phyloP scores from a whole-genome alignment of 176 grass and related monocot genomes.

The Pontederia crassipes region DNA sequence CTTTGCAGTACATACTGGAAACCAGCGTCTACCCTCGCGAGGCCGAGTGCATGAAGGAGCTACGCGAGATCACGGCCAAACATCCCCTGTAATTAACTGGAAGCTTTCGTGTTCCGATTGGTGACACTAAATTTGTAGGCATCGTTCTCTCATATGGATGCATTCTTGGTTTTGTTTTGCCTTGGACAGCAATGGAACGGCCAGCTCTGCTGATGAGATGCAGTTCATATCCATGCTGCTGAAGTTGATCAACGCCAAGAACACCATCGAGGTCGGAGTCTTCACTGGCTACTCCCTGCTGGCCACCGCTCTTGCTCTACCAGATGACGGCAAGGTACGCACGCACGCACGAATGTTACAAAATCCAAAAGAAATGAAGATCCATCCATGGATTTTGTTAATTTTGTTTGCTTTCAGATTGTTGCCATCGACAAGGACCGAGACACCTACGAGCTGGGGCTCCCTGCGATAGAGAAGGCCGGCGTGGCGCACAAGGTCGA shows the following conservation, averaged over 20 bases:
- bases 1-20: constrained; percentile 48
- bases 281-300: constrained; percentile 80
- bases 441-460: constrained; percentile 33
- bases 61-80: constrained; percentile 36
- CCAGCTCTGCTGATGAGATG: constrained; percentile 41
- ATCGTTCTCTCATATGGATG: background rate
- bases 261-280: constrained; percentile 64
- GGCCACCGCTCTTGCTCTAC: constrained; percentile 57
- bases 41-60: constrained; percentile 53
- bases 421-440: constrained; percentile 33
- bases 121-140: too few relatives aligned
- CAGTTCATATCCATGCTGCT: constrained; percentile 51
- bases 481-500: constrained; percentile 63
- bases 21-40: constrained; percentile 61
- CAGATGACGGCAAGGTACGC: constrained; percentile 50
- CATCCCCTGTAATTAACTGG: constrained; percentile 29
- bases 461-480: constrained; percentile 55
- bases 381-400: background rate
- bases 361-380: background rate
- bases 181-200: constrained; percentile 28
- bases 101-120: too few relatives aligned
- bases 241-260: constrained; percentile 59
- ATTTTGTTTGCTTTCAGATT: constrained; percentile 13
- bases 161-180: too few relatives aligned
- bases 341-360: background rate